Evolutionary conservation across 2,329 filamentous ascomycete genomes (phyloP).

Genomic region (Xylariaceae sp.): DNA sequence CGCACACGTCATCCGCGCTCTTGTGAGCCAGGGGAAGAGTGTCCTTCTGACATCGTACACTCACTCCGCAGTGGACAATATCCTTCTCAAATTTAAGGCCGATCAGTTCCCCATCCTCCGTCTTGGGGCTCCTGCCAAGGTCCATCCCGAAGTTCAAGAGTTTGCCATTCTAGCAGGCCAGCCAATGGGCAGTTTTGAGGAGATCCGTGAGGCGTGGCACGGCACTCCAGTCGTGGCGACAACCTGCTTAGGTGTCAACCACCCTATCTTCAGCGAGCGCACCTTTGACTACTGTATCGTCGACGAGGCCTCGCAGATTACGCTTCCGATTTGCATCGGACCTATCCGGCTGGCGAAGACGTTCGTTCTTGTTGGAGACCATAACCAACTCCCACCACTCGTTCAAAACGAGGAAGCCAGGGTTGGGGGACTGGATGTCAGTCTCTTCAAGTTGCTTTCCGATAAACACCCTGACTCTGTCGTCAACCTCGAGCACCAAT

Average conservation of each 20-base stretch:
- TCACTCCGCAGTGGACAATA: constrained; percentile 97
- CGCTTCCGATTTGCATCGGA: constrained; percentile 86
- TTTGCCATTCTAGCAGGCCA: constrained; percentile 76
- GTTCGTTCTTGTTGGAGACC: constrained; percentile 93
- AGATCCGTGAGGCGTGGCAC: constrained; percentile 79
- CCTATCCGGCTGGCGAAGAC: constrained; percentile 88
- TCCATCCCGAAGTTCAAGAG: constrained; percentile 79
- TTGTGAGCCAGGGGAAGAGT: constrained; percentile 84
- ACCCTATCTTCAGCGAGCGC: constrained; percentile 80
- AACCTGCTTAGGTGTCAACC: constrained; percentile 87
- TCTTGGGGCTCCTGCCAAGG: constrained; percentile 77
- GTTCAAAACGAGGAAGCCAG: constrained; percentile 88
- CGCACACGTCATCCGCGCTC: constrained; percentile 87
- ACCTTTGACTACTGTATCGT: constrained; percentile 98
- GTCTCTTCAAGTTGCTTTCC: constrained; percentile 87
- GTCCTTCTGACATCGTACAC: constrained; percentile 94
- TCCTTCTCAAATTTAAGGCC: constrained; percentile 80
- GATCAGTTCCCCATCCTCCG: constrained; percentile 75
- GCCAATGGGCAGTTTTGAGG: constrained; percentile 71
- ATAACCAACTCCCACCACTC: constrained; percentile 90
- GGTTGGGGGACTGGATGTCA: constrained; percentile 81
- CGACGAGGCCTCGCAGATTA: constrained; percentile 96
- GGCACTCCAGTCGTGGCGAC: constrained; percentile 86
- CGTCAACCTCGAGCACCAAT: constrained; percentile 89
- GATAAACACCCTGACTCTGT: constrained; percentile 84